phyloP scores from a whole-genome alignment of 1,284 basidiomycete species.

The Puccinia triticina region DNA sequence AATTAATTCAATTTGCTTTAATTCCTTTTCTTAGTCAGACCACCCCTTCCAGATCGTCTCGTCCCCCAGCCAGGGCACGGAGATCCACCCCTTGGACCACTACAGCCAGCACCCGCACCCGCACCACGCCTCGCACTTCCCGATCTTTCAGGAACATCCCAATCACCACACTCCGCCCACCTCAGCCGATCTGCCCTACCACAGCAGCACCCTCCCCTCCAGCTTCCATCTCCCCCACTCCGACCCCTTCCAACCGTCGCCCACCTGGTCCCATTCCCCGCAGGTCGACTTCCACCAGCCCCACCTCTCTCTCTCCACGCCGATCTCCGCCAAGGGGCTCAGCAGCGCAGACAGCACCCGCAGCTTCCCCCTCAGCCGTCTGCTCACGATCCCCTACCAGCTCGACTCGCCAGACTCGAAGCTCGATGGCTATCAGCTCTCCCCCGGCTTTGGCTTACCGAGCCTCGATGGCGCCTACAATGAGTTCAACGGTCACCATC shows the following conservation, averaged over 20 bases:
- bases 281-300: slow-evolving; percentile 42
- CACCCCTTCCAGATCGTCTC: slow-evolving; percentile 7
- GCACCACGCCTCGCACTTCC: neutral
- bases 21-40: neutral
- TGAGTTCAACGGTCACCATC: slow-evolving; percentile 4
- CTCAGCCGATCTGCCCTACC: neutral
- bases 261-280: slow-evolving; percentile 25
- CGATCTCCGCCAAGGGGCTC: slow-evolving; percentile 11
- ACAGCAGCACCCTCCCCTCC: slow-evolving; percentile 3
- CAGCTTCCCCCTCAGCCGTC: slow-evolving; percentile 15
- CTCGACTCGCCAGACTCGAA: slow-evolving; percentile 20
- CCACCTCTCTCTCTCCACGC: slow-evolving; percentile 37
- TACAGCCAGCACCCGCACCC: slow-evolving; percentile 1
- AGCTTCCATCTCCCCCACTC: slow-evolving; percentile 35
- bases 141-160: neutral
- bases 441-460: slow-evolving; percentile 27
- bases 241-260: slow-evolving; percentile 34
- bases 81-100: neutral
- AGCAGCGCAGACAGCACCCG: neutral
- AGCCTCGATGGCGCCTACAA: slow-evolving; percentile 26
- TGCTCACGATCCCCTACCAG: slow-evolving; percentile 25
- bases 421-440: slow-evolving; percentile 25
- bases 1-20: too few species aligned
- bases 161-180: neutral
- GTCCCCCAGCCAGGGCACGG: neutral